Evolutionary conservation across 805 yeast species (phyloP), one percentile per base, ranked within the genome.

Genomic region (Peterozyma xylosa): DNA sequence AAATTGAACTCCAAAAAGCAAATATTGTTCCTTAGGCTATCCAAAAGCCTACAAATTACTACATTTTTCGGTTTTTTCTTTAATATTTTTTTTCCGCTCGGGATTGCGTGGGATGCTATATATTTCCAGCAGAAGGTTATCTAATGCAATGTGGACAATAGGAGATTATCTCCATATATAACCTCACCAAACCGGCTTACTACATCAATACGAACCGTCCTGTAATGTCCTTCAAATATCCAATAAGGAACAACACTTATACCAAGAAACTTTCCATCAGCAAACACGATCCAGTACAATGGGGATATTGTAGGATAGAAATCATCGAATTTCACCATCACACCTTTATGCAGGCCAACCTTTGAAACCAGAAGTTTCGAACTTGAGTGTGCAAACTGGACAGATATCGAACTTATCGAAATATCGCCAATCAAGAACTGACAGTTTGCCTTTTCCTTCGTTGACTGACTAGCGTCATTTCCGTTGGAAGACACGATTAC

Each of bases 111-210:
- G 16, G 9, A 35, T 21, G 18, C 37, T 7, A 35, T 35, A 11
- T 16, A 21, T 35, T 7, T 35, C 7, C 7, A 21, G 27, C n/a
- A 15, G 5, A 4, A 11, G n/a, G n/a, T 5, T 35, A n/a, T 21
- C 37, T n/a, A n/a, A n/a, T n/a, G 35, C 35, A 33, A 4, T 4
- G 35, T 5, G 4, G 35, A n/a, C 35, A 33, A 33, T 33, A 33
- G 38, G 11, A 18, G 3, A 17, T 27, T 21, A 37, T 45, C 47
- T 18, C 47, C 47, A 21, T 33, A 21, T 10, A 43, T 41, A 30
- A 39, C 33, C 21, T 35, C 42, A 14, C 49, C 49, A 46, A 39
- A 37, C n/a, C 43, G n/a, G 11, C 14, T 46, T 7, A 46, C 42
- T n/a, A 38, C 34, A 29, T 46, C 49, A 10, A 46, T 29, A 18